Conservation (phyloP, 2,329 filamentous ascomycete genomes). For the Botrytis elliptica region DNA sequence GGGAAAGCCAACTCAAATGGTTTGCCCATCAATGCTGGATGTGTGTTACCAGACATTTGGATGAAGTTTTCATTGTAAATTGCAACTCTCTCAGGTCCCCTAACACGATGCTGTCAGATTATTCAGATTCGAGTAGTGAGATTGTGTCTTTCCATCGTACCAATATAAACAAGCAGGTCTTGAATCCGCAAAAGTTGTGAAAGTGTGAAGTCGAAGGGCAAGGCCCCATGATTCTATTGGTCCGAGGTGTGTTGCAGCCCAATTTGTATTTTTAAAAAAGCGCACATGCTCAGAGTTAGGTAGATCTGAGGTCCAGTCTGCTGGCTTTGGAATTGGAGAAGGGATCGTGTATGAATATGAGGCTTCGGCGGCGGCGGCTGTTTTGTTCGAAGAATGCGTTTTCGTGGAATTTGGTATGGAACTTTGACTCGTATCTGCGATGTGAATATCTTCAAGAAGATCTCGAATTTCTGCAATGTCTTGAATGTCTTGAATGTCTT, state of each 20-base stretch:
- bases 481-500: neutral
- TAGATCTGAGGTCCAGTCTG: constrained; percentile 28
- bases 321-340: neutral
- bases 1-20: constrained; percentile 28
- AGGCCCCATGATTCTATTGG: constrained; percentile 28
- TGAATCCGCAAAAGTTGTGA: constrained; percentile 32
- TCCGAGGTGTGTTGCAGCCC: constrained; percentile 30
- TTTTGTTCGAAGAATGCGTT: neutral
- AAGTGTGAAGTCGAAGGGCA: constrained; percentile 30
- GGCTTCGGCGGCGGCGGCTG: too few relatives aligned
- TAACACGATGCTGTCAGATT: constrained; percentile 18
- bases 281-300: constrained; percentile 30
- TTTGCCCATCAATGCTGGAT: constrained; percentile 32
- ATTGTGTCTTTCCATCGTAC: constrained; percentile 20
- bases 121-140: neutral
- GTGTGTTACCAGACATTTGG: constrained; percentile 30
- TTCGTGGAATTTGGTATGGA: neutral
- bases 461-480: neutral
- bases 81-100: constrained; percentile 31
- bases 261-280: constrained; percentile 31
- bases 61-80: constrained; percentile 36
- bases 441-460: neutral
- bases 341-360: neutral
- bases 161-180: constrained; percentile 31
- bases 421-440: neutral